Conservation (phyloP, 2,329 filamentous ascomycete species). For the Exophiala spinifera region DNA sequence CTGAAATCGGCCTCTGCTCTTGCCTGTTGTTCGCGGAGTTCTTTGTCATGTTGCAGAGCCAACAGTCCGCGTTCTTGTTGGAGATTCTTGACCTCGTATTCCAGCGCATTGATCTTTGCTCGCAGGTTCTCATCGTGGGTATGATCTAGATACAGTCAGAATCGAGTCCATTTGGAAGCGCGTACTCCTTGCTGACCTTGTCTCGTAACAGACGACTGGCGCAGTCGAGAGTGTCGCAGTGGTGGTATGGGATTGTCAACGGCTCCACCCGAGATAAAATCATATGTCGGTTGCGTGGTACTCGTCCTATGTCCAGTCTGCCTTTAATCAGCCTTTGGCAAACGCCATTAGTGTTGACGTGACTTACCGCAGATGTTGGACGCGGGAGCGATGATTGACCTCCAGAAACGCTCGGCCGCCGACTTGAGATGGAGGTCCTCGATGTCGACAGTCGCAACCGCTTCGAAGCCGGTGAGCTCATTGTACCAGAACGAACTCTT, state of each 20-base stretch:
- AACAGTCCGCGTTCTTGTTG: constrained; percentile 85
- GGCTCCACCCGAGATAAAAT: constrained; percentile 57
- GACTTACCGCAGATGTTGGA: constrained; percentile 19
- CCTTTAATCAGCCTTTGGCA: not conserved
- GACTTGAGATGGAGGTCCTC: constrained; percentile 24
- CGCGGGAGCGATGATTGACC: constrained; percentile 22
- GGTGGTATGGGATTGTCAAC: constrained; percentile 36
- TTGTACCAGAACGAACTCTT: constrained; percentile 1
- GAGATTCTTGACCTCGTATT: constrained; percentile 80
- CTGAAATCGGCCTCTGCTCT: constrained; percentile 85
- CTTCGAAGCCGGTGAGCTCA: constrained; percentile 29
- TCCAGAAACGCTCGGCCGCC: constrained; percentile 24
- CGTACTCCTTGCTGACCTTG: constrained; percentile 33
- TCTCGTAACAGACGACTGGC: constrained; percentile 38
- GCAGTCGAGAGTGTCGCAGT: constrained; percentile 35
- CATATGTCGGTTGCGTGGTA: constrained; percentile 56
- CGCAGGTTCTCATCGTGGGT: constrained; percentile 70
- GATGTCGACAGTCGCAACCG: constrained; percentile 26
- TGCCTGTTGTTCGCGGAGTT: constrained; percentile 73
- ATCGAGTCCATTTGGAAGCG: not conserved
- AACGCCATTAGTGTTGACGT: not conserved
- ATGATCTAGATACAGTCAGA: constrained; percentile 10
- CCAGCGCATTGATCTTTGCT: constrained; percentile 81
- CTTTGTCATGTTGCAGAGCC: constrained; percentile 74
- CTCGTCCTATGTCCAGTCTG: constrained; percentile 34